Conservation (phyloP, 345 rosid species). For the Camelina sativa region DNA sequence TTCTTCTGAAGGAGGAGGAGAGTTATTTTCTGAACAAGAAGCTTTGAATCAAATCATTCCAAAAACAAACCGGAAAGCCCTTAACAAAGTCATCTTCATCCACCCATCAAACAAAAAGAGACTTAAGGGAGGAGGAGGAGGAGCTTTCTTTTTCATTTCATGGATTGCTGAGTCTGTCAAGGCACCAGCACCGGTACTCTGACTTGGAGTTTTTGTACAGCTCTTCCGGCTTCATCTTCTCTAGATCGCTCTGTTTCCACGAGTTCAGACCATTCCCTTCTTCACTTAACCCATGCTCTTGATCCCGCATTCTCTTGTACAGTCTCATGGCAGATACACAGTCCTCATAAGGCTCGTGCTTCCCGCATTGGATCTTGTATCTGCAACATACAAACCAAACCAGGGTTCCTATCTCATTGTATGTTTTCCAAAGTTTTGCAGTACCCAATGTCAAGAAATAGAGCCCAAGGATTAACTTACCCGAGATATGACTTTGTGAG, state of each 20-base stretch:
- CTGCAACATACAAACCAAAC: conserved; percentile 44
- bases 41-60: conserved; percentile 4
- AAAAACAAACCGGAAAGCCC: not conserved
- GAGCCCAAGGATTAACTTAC: conserved; percentile 46
- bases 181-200: conserved; percentile 73
- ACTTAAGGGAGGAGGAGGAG: conserved; percentile 22
- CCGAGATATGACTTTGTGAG: conserved; percentile 70
- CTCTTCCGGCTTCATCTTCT: conserved; percentile 61
- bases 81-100: not conserved
- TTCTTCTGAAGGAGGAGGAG: not conserved
- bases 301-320: conserved; percentile 69
- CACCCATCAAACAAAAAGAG: conserved; percentile 5
- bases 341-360: conserved; percentile 72
- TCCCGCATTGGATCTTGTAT: conserved; percentile 62
- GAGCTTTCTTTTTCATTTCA: conserved; percentile 12
- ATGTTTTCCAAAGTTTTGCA: not conserved
- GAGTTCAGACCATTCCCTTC: conserved; percentile 45
- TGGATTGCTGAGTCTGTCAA: conserved; percentile 44
- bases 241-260: conserved; percentile 57
- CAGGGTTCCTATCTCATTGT: not conserved
- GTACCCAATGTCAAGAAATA: not conserved
- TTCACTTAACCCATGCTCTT: conserved; percentile 46
- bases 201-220: conserved; percentile 59
- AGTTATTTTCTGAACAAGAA: not conserved
- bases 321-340: conserved; percentile 70